Percentiles rank a stretch among this genome's conserved stretches.
Evolutionary conservation across 441 rosid genomes (phyloP).

Genomic region (Pelargonium myrrhifolium): DNA sequence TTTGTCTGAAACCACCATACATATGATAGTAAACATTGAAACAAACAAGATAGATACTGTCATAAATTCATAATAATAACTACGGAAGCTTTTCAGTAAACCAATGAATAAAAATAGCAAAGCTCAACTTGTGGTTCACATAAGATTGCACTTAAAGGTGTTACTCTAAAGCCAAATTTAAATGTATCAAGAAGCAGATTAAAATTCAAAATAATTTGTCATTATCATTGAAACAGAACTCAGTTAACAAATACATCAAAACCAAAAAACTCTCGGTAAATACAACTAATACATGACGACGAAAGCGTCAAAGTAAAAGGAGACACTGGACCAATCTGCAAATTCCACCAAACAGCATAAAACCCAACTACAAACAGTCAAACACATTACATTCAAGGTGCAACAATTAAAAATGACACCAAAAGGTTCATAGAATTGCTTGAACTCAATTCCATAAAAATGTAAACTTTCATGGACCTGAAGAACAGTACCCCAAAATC

Average conservation of each 20-base stretch:
- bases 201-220: neutral
- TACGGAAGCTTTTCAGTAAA: too few relatives aligned
- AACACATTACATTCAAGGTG: neutral
- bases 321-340: neutral
- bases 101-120: neutral
- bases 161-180: neutral
- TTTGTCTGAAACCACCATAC: neutral
- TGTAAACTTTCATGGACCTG: too few relatives aligned
- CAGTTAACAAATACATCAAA: neutral
- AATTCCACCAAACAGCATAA: neutral
- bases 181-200: neutral
- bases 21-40: neutral
- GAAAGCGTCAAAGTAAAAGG: neutral
- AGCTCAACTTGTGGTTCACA: too few relatives aligned
- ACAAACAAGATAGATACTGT: too few relatives aligned
- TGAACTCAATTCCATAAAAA: too few relatives aligned
- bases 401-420: neutral
- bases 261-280: neutral
- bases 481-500: too few relatives aligned
- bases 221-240: neutral
- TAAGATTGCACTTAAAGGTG: too few relatives aligned
- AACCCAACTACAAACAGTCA: conserved; percentile 2
- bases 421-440: neutral
- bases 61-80: too few relatives aligned
- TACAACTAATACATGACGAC: neutral